Evolutionary conservation across 371 early-diverging fungal species (phyloP), one percentile per base, ranked within the genome.

Genomic region (Nematocida sp.): DNA sequence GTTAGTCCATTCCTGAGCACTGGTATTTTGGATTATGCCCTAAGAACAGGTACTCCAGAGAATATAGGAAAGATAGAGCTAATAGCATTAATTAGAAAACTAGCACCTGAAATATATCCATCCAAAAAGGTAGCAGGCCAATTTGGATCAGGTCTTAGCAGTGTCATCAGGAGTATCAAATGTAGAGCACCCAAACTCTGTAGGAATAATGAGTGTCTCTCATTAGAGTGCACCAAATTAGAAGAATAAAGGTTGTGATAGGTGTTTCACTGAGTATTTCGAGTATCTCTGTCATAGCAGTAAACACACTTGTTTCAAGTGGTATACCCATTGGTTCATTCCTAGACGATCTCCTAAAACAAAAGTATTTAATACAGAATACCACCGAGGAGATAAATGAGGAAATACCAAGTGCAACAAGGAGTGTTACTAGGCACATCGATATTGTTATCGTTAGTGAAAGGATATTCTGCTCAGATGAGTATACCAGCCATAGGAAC

Each of bases 111-210:
- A 15, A 40, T 48, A 5, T 7, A 5, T 7, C 31, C 46, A 9
- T 41, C 25, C 29, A 37, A 55, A 19, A 70, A 70, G 45, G 49
- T 70, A 15, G 74, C 74, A 46, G 74, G 58, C 4, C 74, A 70
- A 53, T 70, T 19, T 34, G 74, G 74, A 29, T 58, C 74, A 17
- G 74, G 74, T 32, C 46, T 70, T 17, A 11, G 60, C 21, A n/a
- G 41, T 21, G 52, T 52, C n/a, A 31, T 70, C 2, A 40, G 74
- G 35, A 60, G 60, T 31, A 46, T 70, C 15, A 0, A 61, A 23
- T 70, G 74, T 61, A 41, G 74, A 31, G 57, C 46, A 11, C 35
- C 9, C 74, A 57, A 48, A 7, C 61, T 53, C 21, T 70, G 74
- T 45, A 4, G 37, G 31, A 55, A 70, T 47, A 70, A 70, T 32